Evolutionary conservation across 768 basidiomycete species (phyloP), one percentile per base, ranked within the genome.

Genomic region (Boletus rubroflammeus): DNA sequence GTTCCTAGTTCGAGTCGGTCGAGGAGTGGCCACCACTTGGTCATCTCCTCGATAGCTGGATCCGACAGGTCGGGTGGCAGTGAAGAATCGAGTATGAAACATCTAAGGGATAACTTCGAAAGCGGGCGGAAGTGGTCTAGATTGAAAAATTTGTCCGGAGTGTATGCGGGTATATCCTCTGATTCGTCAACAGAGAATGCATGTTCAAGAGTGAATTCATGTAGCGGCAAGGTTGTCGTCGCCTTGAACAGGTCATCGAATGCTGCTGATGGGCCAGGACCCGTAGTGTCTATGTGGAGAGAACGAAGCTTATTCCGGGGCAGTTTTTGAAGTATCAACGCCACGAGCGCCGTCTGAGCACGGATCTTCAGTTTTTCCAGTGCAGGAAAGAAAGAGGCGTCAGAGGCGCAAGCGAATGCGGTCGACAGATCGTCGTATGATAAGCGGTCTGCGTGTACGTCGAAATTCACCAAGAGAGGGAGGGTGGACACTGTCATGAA

Each of bases 21-120:
- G 6, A 81, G 69, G 38, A 62, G 53, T 15, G 79, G 80, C 80
- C 80, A 80, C 73, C 75, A 78, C 7, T 55, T 64, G 17, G 70
- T 56, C 38, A 81, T 60, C 47, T 68, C 66, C 35, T 67, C 71
- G 21, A 80, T 55, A 35, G 74, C 75, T 29, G 58, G 10, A 57
- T 81, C 78, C 23, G 57, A 66, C 19, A 80, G 54, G 57, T 63
- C 60, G 5, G 72, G 72, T 2, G 77, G 77, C 34, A 75, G 54
- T 0, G 73, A 74, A 10, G 72, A 67, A 54, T 80, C 77, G 38
- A 78, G 61, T 17, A 70, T 62, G 15, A 81, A 63, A 38, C 64
- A 66, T 29, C 65, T 65, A 31, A 81, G 64, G 32, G 56, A 53
- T 32, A 78, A 61, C 35, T 66, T 63, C n/a, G 69, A 62, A 15